phyloP scores from a whole-genome alignment of 2,329 filamentous ascomycete genomes.

The Colletotrichum musicola region DNA sequence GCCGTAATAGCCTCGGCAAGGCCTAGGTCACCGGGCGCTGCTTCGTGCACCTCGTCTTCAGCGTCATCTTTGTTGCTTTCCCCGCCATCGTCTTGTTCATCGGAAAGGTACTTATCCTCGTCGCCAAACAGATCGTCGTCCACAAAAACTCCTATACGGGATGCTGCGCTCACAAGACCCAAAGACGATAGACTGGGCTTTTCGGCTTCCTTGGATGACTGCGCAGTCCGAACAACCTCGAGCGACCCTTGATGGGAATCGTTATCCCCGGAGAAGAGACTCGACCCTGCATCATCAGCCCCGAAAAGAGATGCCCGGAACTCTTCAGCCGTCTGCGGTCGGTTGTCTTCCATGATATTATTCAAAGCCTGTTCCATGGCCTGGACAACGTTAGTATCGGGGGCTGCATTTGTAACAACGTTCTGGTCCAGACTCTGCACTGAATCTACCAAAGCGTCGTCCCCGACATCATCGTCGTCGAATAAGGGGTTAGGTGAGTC shows the following conservation, averaged over 20 bases:
- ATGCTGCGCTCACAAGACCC: constrained; percentile 88
- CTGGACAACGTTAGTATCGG: constrained; percentile 85
- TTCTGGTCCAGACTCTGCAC: constrained; percentile 85
- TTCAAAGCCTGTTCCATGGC: constrained; percentile 94
- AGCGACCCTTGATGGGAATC: constrained; percentile 73
- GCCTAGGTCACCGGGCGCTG: constrained; percentile 92
- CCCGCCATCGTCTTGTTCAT: constrained; percentile 83
- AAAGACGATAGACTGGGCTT: constrained; percentile 93
- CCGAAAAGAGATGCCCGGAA: constrained; percentile 76
- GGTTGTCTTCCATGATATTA: constrained; percentile 85
- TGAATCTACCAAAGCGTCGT: constrained; percentile 77
- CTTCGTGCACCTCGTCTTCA: constrained; percentile 90
- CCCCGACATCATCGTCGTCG: constrained; percentile 84
- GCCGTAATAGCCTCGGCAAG: constrained; percentile 91
- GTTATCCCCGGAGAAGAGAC: constrained; percentile 67
- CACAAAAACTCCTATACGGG: constrained; percentile 90
- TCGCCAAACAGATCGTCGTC: constrained; percentile 95
- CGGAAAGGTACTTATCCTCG: constrained; percentile 85
- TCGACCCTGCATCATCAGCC: constrained; percentile 62
- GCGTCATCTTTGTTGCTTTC: constrained; percentile 68
- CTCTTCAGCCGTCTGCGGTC: constrained; percentile 72
- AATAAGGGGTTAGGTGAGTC: constrained; percentile 69
- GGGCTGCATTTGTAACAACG: constrained; percentile 66
- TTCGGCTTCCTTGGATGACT: constrained; percentile 60
- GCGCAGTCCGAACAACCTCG: constrained; percentile 59